Percentiles rank a stretch among this genome's conserved stretches.
phyloP scores from a whole-genome alignment of 306 rosid species.

The Lupinus albus region DNA sequence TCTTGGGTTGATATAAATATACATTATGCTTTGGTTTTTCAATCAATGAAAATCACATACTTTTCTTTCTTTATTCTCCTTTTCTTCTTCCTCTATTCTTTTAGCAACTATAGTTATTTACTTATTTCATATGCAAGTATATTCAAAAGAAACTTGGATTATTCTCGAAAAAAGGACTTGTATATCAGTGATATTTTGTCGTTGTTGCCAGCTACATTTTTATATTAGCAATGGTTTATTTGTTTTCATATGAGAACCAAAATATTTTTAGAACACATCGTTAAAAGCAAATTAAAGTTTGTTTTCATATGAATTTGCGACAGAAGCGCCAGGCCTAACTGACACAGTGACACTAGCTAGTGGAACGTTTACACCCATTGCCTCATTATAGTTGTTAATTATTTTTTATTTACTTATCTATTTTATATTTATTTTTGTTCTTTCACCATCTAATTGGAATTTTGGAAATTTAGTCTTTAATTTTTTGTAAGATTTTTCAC shows the following conservation, averaged over 20 bases:
- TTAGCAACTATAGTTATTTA: too few species aligned
- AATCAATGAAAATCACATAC: too few species aligned
- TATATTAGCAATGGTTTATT: slow-evolving; percentile 37
- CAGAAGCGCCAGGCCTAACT: slow-evolving; percentile 13
- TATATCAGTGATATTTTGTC: slow-evolving; percentile 41
- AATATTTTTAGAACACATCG: slow-evolving; percentile 28
- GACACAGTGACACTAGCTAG: background rate
- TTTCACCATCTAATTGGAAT: too few species aligned
- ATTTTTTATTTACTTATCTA: background rate
- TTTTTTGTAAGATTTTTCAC: background rate
- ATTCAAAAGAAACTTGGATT: slow-evolving; percentile 42
- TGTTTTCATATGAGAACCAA: slow-evolving; percentile 41
- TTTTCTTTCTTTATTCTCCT: too few species aligned
- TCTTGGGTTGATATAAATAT: too few species aligned
- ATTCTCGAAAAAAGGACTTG: slow-evolving; percentile 28
- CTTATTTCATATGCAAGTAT: slow-evolving; percentile 36
- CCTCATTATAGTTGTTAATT: background rate
- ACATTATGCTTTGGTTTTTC: too few species aligned
- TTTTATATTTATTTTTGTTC: too few species aligned
- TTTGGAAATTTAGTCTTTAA: too few species aligned
- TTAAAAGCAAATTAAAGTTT: slow-evolving; percentile 24
- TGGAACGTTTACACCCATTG: background rate
- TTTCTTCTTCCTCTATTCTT: too few species aligned
- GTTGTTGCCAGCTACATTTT: slow-evolving; percentile 32
- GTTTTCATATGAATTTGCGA: slow-evolving; percentile 37